These are phyloP conservation scores for Penicilliopsis zonata DNA, from an alignment of 495 filamentous ascomycete species.

Conservation along the genomic window DNA sequence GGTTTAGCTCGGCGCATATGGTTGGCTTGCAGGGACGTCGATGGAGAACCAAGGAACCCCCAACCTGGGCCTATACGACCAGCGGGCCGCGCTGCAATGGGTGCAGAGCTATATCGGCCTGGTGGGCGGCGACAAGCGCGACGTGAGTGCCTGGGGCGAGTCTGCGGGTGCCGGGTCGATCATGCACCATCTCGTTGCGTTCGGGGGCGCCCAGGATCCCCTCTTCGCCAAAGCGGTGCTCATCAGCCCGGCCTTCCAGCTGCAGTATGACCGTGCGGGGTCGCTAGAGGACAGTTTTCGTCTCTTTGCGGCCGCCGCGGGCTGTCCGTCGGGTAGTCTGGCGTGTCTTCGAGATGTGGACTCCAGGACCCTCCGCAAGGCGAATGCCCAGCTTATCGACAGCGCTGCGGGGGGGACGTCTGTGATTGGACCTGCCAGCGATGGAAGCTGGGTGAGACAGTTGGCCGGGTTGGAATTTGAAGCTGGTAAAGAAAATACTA, in stretches of 20 bases:
- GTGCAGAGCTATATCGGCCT: slow-evolving; percentile 20
- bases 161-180: slow-evolving; percentile 27
- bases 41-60: slow-evolving; percentile 30
- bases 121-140: slow-evolving; percentile 26
- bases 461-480: slow-evolving; percentile 29
- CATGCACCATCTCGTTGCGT: slow-evolving; percentile 24
- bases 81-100: slow-evolving; percentile 27
- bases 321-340: slow-evolving; percentile 31
- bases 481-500: slow-evolving; percentile 14
- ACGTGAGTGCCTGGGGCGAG: slow-evolving; percentile 30
- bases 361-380: slow-evolving; percentile 18
- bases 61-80: slow-evolving; percentile 38
- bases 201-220: slow-evolving; percentile 30
- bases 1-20: slow-evolving; percentile 39
- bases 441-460: slow-evolving; percentile 32
- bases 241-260: slow-evolving; percentile 36
- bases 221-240: slow-evolving; percentile 33
- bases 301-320: slow-evolving; percentile 30
- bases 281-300: slow-evolving; percentile 24
- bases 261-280: slow-evolving; percentile 26
- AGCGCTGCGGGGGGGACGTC: slow-evolving; percentile 18
- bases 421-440: slow-evolving; percentile 27
- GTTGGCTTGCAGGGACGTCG: slow-evolving; percentile 37
- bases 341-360: slow-evolving; percentile 27
- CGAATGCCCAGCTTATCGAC: slow-evolving; percentile 25